phyloP scores from a whole-genome alignment of 352 stramenopile species.

The Blastocystis sp. region DNA sequence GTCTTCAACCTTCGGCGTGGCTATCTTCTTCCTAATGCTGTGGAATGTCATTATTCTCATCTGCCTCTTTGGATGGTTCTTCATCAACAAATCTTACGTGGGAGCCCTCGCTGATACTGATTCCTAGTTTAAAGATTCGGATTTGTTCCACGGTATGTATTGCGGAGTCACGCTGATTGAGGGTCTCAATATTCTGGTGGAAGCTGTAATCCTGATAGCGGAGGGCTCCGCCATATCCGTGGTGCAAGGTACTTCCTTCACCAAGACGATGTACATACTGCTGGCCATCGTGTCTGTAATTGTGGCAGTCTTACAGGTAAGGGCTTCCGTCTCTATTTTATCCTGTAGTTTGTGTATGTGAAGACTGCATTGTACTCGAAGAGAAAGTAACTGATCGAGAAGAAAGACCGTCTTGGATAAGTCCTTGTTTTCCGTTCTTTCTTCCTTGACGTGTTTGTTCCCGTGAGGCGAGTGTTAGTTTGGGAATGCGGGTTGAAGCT shows the following conservation, averaged over 20 bases:
- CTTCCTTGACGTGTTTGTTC: background rate
- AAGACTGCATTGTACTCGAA: conserved; percentile 40
- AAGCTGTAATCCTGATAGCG: conserved; percentile 6
- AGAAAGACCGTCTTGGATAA: conserved; percentile 1
- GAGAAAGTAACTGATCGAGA: background rate
- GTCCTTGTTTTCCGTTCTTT: conserved; percentile 22
- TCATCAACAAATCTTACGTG: conserved; percentile 9
- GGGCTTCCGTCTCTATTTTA: background rate
- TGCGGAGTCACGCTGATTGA: conserved; percentile 18
- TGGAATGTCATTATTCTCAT: conserved; percentile 48
- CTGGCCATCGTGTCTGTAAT: conserved; percentile 4
- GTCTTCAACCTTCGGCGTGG: conserved; percentile 21
- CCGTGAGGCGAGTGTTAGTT: too few relatives aligned
- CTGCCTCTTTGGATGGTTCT: conserved; percentile 22
- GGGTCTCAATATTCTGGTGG: conserved; percentile 23
- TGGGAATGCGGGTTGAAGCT: too few relatives aligned
- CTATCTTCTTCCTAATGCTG: conserved; percentile 44
- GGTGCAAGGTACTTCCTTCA: background rate
- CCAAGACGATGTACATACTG: background rate
- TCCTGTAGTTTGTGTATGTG: conserved; percentile 36
- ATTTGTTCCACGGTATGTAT: conserved; percentile 56
- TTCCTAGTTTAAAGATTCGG: conserved; percentile 10
- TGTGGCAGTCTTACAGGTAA: background rate
- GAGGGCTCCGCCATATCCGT: background rate
- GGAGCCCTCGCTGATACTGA: background rate